Conservation (phyloP, 805 yeast genomes). For the Blastobotrys peoriensis region DNA sequence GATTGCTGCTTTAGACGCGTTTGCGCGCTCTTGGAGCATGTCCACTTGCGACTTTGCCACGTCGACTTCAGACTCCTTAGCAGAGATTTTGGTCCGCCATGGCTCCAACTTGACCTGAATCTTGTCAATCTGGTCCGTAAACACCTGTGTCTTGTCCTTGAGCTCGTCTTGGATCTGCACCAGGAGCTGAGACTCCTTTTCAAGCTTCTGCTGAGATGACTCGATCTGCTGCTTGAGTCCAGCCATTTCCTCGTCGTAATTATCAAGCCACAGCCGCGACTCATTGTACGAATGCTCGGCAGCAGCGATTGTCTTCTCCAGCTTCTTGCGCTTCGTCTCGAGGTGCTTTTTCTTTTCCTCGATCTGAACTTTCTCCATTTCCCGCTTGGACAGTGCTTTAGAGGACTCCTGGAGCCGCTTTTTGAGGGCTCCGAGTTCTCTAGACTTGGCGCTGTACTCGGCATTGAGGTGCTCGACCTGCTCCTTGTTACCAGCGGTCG, state of each 20-base stretch:
- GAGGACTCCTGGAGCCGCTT: slow-evolving; percentile 27
- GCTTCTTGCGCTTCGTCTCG: slow-evolving; percentile 50
- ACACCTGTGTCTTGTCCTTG: slow-evolving; percentile 65
- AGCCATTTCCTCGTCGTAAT: slow-evolving; percentile 39
- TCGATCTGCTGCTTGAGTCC: slow-evolving; percentile 42
- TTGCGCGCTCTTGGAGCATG: slow-evolving; percentile 45
- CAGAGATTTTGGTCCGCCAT: slow-evolving; percentile 64
- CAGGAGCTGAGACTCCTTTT: slow-evolving; percentile 49
- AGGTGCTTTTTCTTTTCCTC: slow-evolving; percentile 75
- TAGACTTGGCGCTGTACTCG: slow-evolving; percentile 14
- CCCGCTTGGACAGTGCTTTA: slow-evolving; percentile 34
- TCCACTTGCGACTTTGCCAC: slow-evolving; percentile 62
- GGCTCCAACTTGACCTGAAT: slow-evolving; percentile 72
- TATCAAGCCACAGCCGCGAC: slow-evolving; percentile 42
- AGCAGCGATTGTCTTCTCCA: slow-evolving; percentile 46
- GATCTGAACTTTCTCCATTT: slow-evolving; percentile 56
- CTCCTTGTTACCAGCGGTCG: slow-evolving; percentile 33
- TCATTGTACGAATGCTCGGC: slow-evolving; percentile 42
- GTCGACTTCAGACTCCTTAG: slow-evolving; percentile 56
- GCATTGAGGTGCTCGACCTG: slow-evolving; percentile 31
- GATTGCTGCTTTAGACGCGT: slow-evolving; percentile 40
- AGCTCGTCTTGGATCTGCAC: slow-evolving; percentile 60
- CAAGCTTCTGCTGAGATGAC: slow-evolving; percentile 40
- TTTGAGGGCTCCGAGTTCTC: slow-evolving; percentile 22
- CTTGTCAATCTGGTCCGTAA: slow-evolving; percentile 57